Evolutionary conservation across 148 eudicot genomes (phyloP), one percentile per base, ranked within the genome.

Genomic region (Agrostemma githago): DNA sequence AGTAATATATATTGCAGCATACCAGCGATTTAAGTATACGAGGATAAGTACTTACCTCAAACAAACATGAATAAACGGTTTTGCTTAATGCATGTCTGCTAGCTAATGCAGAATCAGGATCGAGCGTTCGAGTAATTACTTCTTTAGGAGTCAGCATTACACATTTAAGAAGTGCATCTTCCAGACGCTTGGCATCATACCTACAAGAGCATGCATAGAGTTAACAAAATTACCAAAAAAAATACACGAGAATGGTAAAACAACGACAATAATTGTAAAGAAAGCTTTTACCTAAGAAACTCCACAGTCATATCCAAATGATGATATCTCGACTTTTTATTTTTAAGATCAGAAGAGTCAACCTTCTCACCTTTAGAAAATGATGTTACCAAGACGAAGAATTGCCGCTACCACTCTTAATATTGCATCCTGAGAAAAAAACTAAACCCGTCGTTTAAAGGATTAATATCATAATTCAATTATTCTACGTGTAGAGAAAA

Each of bases 131-230:
- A 38, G 91, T 92, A 77, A 96, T 96, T 41, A 92, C 85, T 89
- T 96, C 99, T 85, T 96, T 97, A 3, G 99, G 99, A 21, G 97
- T 96, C 69, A 96, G 89, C 96, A 96, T 96, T 39, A 89, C 99
- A 86, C 97, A 97, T 80, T 86, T 85, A 67, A 96, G 88, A 65
- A 92, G 79, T 39, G 99, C 99, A 85, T 96, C 91, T 80, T 96
- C 99, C 75, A 96, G 86, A 80, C 87, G 89, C 82, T 86, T 88
- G 70, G 86, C 89, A 81, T 96, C 96, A 83, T 97, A 95, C 85
- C 98, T 95, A 75, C 77, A 70, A 72, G 12, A 62, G 9, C 40
- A n/a, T n/a, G n/a, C n/a, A 74, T 39, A 62, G 70, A 62, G 72
- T 83, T 53, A 58, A 58, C 4, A 60, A 48, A 66, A 5, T n/a